Base-by-base conservation (phyloP, 2,329 filamentous ascomycete species). In the Cadophora sp. region DNA sequence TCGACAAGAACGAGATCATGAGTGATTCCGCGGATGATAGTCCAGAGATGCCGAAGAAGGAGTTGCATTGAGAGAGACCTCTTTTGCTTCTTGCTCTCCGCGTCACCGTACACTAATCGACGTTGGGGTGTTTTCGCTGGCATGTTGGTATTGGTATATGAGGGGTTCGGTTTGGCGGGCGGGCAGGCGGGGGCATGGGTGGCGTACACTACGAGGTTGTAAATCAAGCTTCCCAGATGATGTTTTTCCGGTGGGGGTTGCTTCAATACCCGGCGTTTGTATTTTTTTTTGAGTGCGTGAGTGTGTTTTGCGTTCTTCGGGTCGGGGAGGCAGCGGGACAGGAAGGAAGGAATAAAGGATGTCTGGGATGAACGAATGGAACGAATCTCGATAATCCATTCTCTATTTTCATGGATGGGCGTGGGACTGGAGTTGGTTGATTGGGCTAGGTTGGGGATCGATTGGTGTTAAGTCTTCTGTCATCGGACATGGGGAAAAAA, bases 1-100 rank as follows among this genome's bases (percentile, higher is more conserved):
- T 73, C 30, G 74, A 76, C 39, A 76, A 76, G 61, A 67, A 66
- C 24, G 75, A 76, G 18, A 65, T 73, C 3, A 68, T 76, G 69
- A 76, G 74, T 58, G 76, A 78, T 69, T 73, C 73, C n/a, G 71
- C 71, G 20, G 71, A 70, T 16, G 66, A 65, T 11, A 73, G 72
- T 56, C 73, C 73, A 4, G 71, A 74, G 59, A 72, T 72, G 59
- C 58, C 64, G 48, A 76, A 74, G 66, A 73, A 75, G 47, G 73
- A 74, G 62, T 53, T 73, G 47, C 69, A 66, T 61, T 67, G 51
- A 41, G 48, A 27, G 22, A 20, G 5, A 39, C 13, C 7, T 50
- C 27, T 33, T 13, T n/a, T 13, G 14, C 20, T n/a, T 50, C 43
- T 27, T 20, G n/a, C 24, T 27, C 39, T 39, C n/a, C n/a, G 48